Evolutionary conservation across 2,329 filamentous ascomycete species (phyloP), one percentile per base, ranked within the genome.

Genomic region (Biscogniauxia mediterranea): DNA sequence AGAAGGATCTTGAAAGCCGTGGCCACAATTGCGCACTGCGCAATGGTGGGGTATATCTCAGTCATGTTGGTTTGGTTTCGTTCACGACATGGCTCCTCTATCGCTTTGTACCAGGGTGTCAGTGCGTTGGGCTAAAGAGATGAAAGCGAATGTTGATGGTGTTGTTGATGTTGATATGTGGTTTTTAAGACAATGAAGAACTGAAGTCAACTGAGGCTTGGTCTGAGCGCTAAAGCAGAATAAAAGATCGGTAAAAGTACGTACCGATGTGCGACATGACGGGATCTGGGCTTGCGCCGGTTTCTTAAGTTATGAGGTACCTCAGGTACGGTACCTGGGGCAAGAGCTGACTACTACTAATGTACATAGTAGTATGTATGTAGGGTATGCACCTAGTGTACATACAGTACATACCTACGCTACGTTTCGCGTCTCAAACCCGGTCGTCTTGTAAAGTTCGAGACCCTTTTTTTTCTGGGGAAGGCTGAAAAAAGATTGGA

Each of bases 1-100:
- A 98, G 83, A 62, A 98, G 86, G 64, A 97, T 82, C 80, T 98
- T 98, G 76, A 98, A 86, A 38, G 93, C 92, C 23, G 91, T 89
- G 59, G 93, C 90, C 67, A 96, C 88, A 68, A 96, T 79, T 68
- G 92, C 92, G 81, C 90, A 93, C 80, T 97, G 93, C 75, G 87
- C 81, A 76, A 98, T 83, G n/a, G 93, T 91, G 59, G 95, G 95
- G 75, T 93, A 93, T 58, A 87, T 78, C 66, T 94, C 91, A 73
- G 88, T 83, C 92, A 96, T 96, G 69, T 75, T 69, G 61, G 32
- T 6, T 28, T 25, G 52, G 20, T 54, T 25, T 32, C 11, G 28
- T 32, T 68, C 66, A 71, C 70, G 42, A 61, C 64, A 62, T 11
- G 46, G 23, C 23, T 23, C 23, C 8, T 26, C 17, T 56, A 2